phyloP scores from a whole-genome alignment of 352 stramenopile species.

The Pythium coloratum region DNA sequence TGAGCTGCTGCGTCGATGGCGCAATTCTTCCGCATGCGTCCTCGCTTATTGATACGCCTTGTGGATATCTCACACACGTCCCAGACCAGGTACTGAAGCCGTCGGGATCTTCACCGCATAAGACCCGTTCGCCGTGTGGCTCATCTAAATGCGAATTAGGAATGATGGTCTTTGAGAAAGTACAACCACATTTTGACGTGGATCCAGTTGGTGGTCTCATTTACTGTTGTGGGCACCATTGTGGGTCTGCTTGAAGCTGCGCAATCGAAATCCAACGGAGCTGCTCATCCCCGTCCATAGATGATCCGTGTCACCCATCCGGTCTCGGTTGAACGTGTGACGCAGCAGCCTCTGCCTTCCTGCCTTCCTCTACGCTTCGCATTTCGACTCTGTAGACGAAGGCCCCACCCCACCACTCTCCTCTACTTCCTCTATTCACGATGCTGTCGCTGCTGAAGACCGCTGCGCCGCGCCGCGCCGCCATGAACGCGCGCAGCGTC shows the following conservation, averaged over 20 bases:
- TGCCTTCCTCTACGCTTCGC: not conserved
- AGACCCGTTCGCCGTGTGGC: not conserved
- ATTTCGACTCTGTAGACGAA: conserved; percentile 20
- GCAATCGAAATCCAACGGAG: conserved; percentile 14
- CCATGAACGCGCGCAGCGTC: conserved; percentile 50
- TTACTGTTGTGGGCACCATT: conserved; percentile 6
- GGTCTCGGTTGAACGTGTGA: not conserved
- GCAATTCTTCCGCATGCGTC: not conserved
- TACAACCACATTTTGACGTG: not conserved
- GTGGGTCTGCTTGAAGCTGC: conserved; percentile 28
- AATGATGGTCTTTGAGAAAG: conserved; percentile 27
- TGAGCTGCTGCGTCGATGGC: not conserved
- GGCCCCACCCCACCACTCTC: not conserved
- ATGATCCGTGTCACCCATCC: conserved; percentile 2
- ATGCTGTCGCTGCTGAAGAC: conserved; percentile 36
- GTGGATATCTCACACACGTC: not conserved
- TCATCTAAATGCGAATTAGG: not conserved
- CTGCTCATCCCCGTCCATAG: not conserved
- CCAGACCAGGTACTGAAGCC: conserved; percentile 1
- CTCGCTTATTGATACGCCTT: not conserved
- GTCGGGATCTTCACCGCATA: not conserved
- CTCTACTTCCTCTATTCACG: conserved; percentile 14
- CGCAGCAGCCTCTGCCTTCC: too few relatives aligned
- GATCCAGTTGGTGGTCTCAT: conserved; percentile 8
- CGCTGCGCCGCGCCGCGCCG: conserved; percentile 27